A percentile compares a stretch with the other conserved stretches of the same genome.
Evolutionary conservation across 352 stramenopile genomes (phyloP).

Genomic region (Phytophthora crassamura): DNA sequence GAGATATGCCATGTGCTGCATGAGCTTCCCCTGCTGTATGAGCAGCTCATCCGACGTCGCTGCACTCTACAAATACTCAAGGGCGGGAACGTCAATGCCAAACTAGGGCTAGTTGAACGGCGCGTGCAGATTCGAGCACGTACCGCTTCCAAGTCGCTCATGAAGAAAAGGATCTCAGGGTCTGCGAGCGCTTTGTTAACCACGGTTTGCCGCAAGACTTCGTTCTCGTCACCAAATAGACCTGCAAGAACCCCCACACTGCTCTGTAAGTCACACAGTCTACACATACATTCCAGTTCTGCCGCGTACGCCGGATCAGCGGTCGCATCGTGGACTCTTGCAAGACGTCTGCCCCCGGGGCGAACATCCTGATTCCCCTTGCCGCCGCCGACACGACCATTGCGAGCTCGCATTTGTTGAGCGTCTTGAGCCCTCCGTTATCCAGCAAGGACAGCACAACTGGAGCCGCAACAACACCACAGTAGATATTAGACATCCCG

Average conservation of each 20-base stretch:
- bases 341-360: slow-evolving; percentile 38
- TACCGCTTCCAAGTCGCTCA: slow-evolving; percentile 76
- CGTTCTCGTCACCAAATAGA: slow-evolving; percentile 49
- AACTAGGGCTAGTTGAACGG: background rate
- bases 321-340: slow-evolving; percentile 41
- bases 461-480: slow-evolving; percentile 12
- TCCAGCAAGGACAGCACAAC: slow-evolving; percentile 70
- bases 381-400: slow-evolving; percentile 60
- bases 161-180: slow-evolving; percentile 76
- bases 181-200: slow-evolving; percentile 70
- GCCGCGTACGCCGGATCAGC: slow-evolving; percentile 52
- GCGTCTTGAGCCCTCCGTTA: slow-evolving; percentile 59
- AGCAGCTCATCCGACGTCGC: slow-evolving; percentile 56
- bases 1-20: slow-evolving; percentile 47
- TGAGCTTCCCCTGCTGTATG: slow-evolving; percentile 54
- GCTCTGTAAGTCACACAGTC: background rate
- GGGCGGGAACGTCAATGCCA: background rate
- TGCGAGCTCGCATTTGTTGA: slow-evolving; percentile 69
- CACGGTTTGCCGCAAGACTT: slow-evolving; percentile 49
- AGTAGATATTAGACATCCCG: background rate
- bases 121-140: background rate
- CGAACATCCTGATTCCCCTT: slow-evolving; percentile 64
- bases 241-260: slow-evolving; percentile 28
- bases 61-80: slow-evolving; percentile 34
- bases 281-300: background rate